Conservation (phyloP, 495 filamentous ascomycete genomes). For the Penicillium dipodomyicola region DNA sequence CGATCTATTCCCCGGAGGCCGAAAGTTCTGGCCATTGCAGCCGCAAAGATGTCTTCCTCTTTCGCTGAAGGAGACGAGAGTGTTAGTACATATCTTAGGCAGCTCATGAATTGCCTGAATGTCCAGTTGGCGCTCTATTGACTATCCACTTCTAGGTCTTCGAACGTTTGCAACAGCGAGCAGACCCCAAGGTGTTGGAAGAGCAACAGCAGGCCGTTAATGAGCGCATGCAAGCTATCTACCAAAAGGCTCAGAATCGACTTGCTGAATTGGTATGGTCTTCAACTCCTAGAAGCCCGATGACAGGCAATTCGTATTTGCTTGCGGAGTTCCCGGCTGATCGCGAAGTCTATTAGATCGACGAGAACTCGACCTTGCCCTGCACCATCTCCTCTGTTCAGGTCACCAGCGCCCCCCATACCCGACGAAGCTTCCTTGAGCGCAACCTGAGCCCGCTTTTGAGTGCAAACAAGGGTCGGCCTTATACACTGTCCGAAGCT, state of each 20-base stretch:
- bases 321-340: conserved; percentile 17
- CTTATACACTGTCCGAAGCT: conserved; percentile 75
- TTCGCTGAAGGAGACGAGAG: conserved; percentile 45
- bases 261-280: conserved; percentile 52
- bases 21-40: conserved; percentile 37
- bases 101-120: conserved; percentile 4
- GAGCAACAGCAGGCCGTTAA: conserved; percentile 61
- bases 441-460: conserved; percentile 75
- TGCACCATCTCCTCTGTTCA: conserved; percentile 79
- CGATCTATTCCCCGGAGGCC: conserved; percentile 8
- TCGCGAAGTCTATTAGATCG: conserved; percentile 52
- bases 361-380: conserved; percentile 73
- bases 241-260: conserved; percentile 63
- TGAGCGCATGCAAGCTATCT: conserved; percentile 60
- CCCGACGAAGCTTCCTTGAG: conserved; percentile 75
- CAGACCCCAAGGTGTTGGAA: conserved; percentile 59
- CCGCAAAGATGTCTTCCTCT: conserved; percentile 44
- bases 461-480: conserved; percentile 58
- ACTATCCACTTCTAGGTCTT: conserved; percentile 52
- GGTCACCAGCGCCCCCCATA: conserved; percentile 74
- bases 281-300: neutral
- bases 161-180: conserved; percentile 58
- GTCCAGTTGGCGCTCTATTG: neutral
- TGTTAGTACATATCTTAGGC: conserved; percentile 20
- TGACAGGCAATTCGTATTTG: conserved; percentile 1